Evolutionary conservation across 2,329 filamentous ascomycete species (phyloP), one percentile per base, ranked within the genome.

Genomic region (Anthostomella pinea): DNA sequence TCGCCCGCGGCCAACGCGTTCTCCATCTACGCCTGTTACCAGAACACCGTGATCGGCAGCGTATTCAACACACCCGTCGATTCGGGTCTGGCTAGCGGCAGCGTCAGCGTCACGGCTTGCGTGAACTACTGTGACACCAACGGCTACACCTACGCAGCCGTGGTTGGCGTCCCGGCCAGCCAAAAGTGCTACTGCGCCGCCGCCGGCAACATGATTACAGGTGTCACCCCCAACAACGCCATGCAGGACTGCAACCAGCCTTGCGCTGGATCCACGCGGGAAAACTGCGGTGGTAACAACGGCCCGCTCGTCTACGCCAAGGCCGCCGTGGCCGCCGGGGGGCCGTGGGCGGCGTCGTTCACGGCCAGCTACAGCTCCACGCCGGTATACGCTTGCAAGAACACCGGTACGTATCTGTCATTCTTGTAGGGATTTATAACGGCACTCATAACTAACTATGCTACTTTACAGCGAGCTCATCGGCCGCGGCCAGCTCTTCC

Each of bases 11-110:
- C 34, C 3, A 33, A 21, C 14, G 27, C 28, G 5, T 52, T 22
- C 14, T 22, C 38, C 9, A 38, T 43, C 26, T 49, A 40, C 9
- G 49, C 41, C n/a, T 52, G 49, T 35, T 51, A 38, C 27, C 26
- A 29, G 13, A 19, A 27, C 19, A 41, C 32, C 11, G 19, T 6
- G 8, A 16, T 43, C 6, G 8, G 7, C 4, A 20, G 23, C 16
- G 10, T 47, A 7, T 40, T 42, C 16, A 4, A 23, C 5, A 6
- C 6, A 3, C 25, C 27, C n/a, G 10, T n/a, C 9, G 18, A 29
- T 9, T 10, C 6, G 9, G 30, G 23, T 29, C 19, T 30, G 8
- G 17, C 10, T 3, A 11, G 22, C 0, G 16, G 21, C 21, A 8
- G 13, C 8, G n/a, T 44, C 11, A 43, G 13, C 9, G 37, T 48